Evolutionary conservation across 2,329 filamentous ascomycete species (phyloP), one percentile per base, ranked within the genome.

Genomic region (Annulohypoxylon truncatum): DNA sequence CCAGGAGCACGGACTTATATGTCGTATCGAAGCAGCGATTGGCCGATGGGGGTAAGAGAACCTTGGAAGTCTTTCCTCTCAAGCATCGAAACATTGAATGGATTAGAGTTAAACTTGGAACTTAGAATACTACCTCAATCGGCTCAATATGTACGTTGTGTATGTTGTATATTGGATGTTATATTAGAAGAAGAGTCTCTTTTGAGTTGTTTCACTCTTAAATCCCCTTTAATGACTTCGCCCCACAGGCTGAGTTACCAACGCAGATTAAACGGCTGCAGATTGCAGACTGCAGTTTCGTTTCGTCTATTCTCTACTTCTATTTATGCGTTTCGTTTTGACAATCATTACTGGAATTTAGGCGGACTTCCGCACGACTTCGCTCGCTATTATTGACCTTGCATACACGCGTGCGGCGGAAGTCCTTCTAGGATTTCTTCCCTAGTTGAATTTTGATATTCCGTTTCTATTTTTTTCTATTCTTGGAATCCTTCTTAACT

Each of bases 401-500:
- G 40, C 52, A 54, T 60, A 63, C 47, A 64, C 54, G 40, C 44
- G 52, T 54, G 53, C 63, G 51, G 60, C 63, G 57, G 56, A 67
- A 61, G 38, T 54, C 48, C 67, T 24, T 28, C 59, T 24, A 59
- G 60, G 67, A 64, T 65, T 61, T 61, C 22, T 48, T 59, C 42
- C 67, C 55, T 65, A 62, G 61, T 51, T 47, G 29, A 59, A 33
- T 18, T 57, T 22, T 48, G 40, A 48, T 40, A 52, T 60, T 50
- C 66, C 58, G 66, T 42, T 42, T 42, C 38, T 42, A 42, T 42
- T 42, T 22, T 42, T 54, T 68, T 48, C 66, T 68, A 68, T 68
- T 68, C 62, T 68, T 68, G 55, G 66, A 66, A 50, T 52, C 57
- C 31, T 10, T 31, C 20, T 62, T 64, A 53, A 56, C 47, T 51